Base-by-base conservation (phyloP, 2,329 filamentous ascomycete species). In the Westerdykella sp. region DNA sequence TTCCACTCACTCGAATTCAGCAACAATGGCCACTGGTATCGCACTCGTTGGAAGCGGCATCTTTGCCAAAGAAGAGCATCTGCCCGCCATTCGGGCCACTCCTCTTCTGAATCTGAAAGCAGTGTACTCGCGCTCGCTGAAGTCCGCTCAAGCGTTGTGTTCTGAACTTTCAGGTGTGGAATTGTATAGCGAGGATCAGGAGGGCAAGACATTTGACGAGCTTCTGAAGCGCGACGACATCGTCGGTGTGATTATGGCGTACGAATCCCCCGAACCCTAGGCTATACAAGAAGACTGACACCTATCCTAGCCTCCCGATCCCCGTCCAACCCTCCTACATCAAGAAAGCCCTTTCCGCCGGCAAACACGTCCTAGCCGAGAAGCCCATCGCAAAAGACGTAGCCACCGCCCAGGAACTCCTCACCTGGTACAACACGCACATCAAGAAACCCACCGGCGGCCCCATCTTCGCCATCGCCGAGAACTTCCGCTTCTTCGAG, bases 311-410 rank as follows among this genome's bases (percentile, higher is more conserved):
- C 3, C 69, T 86, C 31, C 82, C 83, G 28, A 86, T 86, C 57
- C 58, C 72, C 38, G 68, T 68, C 31, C 82, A 85, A 60, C 78
- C 81, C 2, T 65, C 65, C 11, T 75, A 76, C 53, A 77, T 85
- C 55, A 71, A 76, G 48, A 72, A 74, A 48, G 79, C 78, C 0
- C 67, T 85, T 14, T 58, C 66, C n/a, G 81, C 80, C 1, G 80
- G 81, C 21, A 87, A 86, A 64, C 81, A 85, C 57, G 82, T 86
- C 6, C 69, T 86, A 2, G 78, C 78, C 13, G 83, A 86, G 67
- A 86, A 86, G 67, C 83, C 83, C 28, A 72, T 85, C 34, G 81
- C 78, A 2, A 75, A 77, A 50, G 78, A 84, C 50, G 65, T 83
- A 7, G 68, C 70, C 1, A 68, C 69, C 1, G 76, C 76, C 0